Evolutionary conservation across 169 alveolate genomes (phyloP), one percentile per base, ranked within the genome.

Genomic region (Cryptosporidium xiaoi): DNA sequence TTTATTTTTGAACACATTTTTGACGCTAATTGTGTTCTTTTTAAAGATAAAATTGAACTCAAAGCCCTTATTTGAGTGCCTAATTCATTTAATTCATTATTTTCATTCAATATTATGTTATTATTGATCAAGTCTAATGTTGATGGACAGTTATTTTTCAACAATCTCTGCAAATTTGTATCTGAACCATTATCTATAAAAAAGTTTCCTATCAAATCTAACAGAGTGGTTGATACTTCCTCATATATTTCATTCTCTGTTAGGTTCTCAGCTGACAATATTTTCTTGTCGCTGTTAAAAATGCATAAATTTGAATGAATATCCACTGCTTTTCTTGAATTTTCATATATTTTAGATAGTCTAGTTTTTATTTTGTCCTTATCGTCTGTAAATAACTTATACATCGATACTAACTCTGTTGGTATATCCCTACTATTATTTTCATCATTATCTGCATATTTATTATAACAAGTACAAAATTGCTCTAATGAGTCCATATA

Each of bases 281-380:
- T 64, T 34, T 77, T 77, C 20, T 77, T 56, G 48, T 77, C 71
- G 51, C 77, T 56, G 7, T 29, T 60, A 7, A 62, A 40, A 10
- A n/a, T 34, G 10, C 77, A 62, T 34, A 77, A 66, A 12, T 48
- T 34, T 34, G 69, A 56, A 62, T 62, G 18, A 27, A 51, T 77
- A 60, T 77, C 87, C 24, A 64, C 77, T 13, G 87, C 71, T 27
- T 56, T 62, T 16, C 87, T 68, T 10, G 87, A 55, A 44, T 77
- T 40, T 40, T 56, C 69, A 34, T 77, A 77, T 58, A 77, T n/a
- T 44, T 48, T 56, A 20, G 87, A 77, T 13, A 34, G 16, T 60
- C 50, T 31, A 27, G 20, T 58, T 8, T 48, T 40, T 16, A 77
- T 60, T n/a, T 29, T 16, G 12, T 77, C 50, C 20, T 44, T 77